Evolutionary conservation across 1,284 basidiomycete species (phyloP).

Genomic region (Coniophora puteana): DNA sequence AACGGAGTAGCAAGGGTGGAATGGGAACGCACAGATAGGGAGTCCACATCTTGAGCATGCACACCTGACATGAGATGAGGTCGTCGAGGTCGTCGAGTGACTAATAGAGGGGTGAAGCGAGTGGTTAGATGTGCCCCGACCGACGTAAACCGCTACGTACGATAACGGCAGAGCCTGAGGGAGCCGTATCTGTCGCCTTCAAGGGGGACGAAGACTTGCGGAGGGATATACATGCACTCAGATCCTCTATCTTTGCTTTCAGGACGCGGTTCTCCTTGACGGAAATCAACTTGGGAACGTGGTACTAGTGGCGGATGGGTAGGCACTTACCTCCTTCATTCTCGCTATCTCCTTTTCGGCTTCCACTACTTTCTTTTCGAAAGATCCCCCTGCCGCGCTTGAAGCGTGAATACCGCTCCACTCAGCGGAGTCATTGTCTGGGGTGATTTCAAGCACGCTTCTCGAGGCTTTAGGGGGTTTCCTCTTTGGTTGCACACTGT

Average conservation of each 20-base stretch:
- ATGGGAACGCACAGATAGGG: slow-evolving; percentile 52
- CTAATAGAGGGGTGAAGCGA: slow-evolving; percentile 3
- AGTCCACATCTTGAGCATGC: slow-evolving; percentile 55
- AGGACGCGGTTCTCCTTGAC: slow-evolving; percentile 3
- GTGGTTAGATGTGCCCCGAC: not conserved
- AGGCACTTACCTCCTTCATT: too few relatives aligned
- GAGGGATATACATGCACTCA: not conserved
- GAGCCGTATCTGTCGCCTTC: not conserved
- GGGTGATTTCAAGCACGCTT: slow-evolving; percentile 23
- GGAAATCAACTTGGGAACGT: too few relatives aligned
- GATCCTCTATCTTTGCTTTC: slow-evolving; percentile 7
- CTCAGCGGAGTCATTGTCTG: slow-evolving; percentile 29
- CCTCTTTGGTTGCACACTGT: slow-evolving; percentile 22
- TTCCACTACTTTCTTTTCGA: too few relatives aligned
- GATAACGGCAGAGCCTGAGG: too few relatives aligned
- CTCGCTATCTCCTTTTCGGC: too few relatives aligned
- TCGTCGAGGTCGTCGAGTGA: slow-evolving; percentile 42
- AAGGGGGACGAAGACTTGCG: not conserved
- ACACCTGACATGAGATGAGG: slow-evolving; percentile 56
- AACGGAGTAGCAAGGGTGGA: slow-evolving; percentile 5
- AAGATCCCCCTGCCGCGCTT: too few relatives aligned
- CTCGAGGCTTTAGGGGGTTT: slow-evolving; percentile 5
- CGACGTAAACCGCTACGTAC: not conserved
- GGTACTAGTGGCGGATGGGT: too few relatives aligned
- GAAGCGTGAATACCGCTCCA: too few relatives aligned